Evolutionary conservation across 768 basidiomycete genomes (phyloP), one percentile per base, ranked within the genome.

Genomic region (Psilocybe cubensis): DNA sequence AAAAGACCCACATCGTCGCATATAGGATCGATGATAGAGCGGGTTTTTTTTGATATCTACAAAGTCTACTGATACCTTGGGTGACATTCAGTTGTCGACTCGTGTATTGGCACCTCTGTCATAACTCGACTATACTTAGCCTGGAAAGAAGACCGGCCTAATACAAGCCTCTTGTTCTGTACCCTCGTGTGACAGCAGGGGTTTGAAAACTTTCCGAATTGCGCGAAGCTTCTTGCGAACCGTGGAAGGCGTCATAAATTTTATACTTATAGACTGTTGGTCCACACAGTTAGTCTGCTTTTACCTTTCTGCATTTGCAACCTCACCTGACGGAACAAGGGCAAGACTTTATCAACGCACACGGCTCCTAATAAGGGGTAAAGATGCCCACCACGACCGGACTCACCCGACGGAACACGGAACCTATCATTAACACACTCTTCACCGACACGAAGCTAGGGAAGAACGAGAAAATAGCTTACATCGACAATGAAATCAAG

Each of bases 401-500:
- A 27, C 31, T 47, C 6, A 31, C 38, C 24, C 52, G 58, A 28
- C 58, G 58, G 25, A 50, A 59, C 18, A 59, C 58, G 11, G 47
- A 54, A 35, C 58, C 58, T 31, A 55, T 29, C 27, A 51, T 59
- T 49, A 59, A 27, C 54, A 81, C 79, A 7, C 54, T 52, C 24
- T 42, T 60, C 25, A 51, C 41, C 46, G 50, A 53, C 24, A 50
- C 25, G 23, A 29, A 28, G 27, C 29, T 51, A 4, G 53, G 49
- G n/a, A 57, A 54, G 24, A 52, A 50, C 14, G 51, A 56, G 27
- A 51, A 51, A n/a, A 47, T 61, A 33, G 20, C 47, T 18, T 29
- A 24, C 33, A 61, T 67, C 23, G 66, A 67, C 55, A 52, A 44
- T 9, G 66, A 67, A 49, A 62, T 67, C 20, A 43, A 51, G 42